phyloP scores from a whole-genome alignment of 805 yeast genomes.

The Saturnispora galanensis region DNA sequence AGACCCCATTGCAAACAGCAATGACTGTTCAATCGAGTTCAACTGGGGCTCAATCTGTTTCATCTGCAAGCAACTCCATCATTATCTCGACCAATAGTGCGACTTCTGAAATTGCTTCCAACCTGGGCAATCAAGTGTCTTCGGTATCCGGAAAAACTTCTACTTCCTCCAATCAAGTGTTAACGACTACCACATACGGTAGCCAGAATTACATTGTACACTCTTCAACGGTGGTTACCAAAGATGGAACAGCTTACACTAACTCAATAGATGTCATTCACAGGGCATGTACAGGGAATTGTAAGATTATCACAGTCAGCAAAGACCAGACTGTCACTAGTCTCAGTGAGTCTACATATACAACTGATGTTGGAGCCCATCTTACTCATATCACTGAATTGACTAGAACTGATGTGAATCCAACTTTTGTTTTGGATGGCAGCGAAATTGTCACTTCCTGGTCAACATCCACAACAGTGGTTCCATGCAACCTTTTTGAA shows the following conservation, averaged over 20 bases:
- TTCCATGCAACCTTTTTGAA: neutral
- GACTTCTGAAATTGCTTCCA: too few relatives aligned
- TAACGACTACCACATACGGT: neutral
- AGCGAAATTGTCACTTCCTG: neutral
- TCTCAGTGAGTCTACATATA: neutral
- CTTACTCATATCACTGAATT: neutral
- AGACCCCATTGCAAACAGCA: neutral
- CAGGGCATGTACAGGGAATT: neutral
- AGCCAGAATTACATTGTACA: neutral
- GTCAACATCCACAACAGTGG: neutral
- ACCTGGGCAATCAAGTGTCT: too few relatives aligned
- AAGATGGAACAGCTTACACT: neutral
- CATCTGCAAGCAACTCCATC: neutral
- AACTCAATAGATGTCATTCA: constrained; percentile 1
- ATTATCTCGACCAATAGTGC: neutral
- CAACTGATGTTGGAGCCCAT: neutral
- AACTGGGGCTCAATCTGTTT: neutral
- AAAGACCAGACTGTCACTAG: neutral
- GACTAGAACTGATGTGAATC: neutral
- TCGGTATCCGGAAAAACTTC: too few relatives aligned
- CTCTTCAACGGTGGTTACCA: neutral
- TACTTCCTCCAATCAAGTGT: too few relatives aligned
- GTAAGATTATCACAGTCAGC: neutral
- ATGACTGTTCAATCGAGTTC: too few relatives aligned
- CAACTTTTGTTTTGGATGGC: neutral